These are phyloP conservation scores for Fusarium nygamai DNA, from an alignment of 2,329 filamentous ascomycete species.

Conservation along the genomic window DNA sequence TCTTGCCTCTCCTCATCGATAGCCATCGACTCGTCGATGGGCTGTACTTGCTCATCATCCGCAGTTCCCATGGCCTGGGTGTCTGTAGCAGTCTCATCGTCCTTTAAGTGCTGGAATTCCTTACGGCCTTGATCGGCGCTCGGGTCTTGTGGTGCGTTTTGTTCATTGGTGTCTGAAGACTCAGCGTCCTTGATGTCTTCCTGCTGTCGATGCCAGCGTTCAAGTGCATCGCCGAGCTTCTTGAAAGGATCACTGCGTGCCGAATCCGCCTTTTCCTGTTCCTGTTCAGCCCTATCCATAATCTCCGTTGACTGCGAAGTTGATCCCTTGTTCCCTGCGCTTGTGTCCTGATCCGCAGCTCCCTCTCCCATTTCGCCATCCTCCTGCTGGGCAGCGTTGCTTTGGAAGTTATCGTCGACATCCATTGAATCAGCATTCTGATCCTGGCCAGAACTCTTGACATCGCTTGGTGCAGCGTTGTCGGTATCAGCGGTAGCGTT, in stretches of 20 bases:
- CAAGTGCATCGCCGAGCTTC: constrained; percentile 91
- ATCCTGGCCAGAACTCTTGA: constrained; percentile 71
- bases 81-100: constrained; percentile 84
- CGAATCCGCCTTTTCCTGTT: constrained; percentile 53
- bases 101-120: constrained; percentile 93
- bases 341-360: constrained; percentile 70
- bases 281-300: constrained; percentile 57
- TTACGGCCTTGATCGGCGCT: constrained; percentile 70
- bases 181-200: constrained; percentile 75
- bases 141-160: constrained; percentile 57
- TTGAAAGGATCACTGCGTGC: constrained; percentile 79
- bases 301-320: constrained; percentile 60
- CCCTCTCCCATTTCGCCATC: constrained; percentile 73
- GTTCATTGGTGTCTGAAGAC: constrained; percentile 52
- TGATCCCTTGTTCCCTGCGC: constrained; percentile 70
- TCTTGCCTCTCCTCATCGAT: constrained; percentile 76
- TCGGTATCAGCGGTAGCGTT: constrained; percentile 65
- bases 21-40: constrained; percentile 89
- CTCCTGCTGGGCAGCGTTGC: constrained; percentile 71
- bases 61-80: constrained; percentile 91
- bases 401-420: constrained; percentile 68
- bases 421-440: constrained; percentile 71
- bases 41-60: constrained; percentile 84
- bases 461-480: constrained; percentile 71
- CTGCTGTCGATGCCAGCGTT: constrained; percentile 91